phyloP scores from a whole-genome alignment of 1,284 basidiomycete species.

The Cystobasidium slooffiae region DNA sequence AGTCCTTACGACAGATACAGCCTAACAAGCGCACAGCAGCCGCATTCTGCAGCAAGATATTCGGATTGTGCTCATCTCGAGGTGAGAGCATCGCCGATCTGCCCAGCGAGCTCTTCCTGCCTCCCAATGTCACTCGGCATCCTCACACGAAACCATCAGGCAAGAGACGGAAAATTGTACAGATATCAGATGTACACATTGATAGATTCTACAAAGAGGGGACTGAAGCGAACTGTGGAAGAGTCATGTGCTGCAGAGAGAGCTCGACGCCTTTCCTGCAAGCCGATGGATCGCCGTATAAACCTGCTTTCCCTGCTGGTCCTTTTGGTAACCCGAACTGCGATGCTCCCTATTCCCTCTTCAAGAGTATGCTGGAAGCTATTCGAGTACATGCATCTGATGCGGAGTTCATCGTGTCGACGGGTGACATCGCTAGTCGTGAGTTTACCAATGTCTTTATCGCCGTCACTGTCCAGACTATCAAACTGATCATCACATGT shows the following conservation, averaged over 20 bases:
- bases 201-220: conserved; percentile 57
- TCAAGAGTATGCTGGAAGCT: conserved; percentile 63
- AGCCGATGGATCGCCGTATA: not conserved
- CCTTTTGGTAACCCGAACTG: conserved; percentile 61
- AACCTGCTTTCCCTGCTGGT: conserved; percentile 15
- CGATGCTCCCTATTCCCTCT: conserved; percentile 62
- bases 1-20: conserved; percentile 63
- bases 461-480: not conserved
- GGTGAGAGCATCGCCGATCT: conserved; percentile 48
- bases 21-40: conserved; percentile 62
- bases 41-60: conserved; percentile 65
- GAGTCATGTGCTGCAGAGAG: conserved; percentile 43
- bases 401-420: conserved; percentile 65
- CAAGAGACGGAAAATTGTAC: conserved; percentile 51
- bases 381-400: conserved; percentile 57
- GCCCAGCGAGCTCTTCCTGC: conserved; percentile 34
- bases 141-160: conserved; percentile 15
- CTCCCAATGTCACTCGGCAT: not conserved
- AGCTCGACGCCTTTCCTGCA: not conserved
- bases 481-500: not conserved
- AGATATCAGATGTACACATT: conserved; percentile 55
- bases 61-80: conserved; percentile 63
- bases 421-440: conserved; percentile 68
- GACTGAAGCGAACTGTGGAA: conserved; percentile 29
- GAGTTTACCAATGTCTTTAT: conserved; percentile 41